phyloP scores from a whole-genome alignment of 78 protist species.

The Cavenderia fasciculata region DNA sequence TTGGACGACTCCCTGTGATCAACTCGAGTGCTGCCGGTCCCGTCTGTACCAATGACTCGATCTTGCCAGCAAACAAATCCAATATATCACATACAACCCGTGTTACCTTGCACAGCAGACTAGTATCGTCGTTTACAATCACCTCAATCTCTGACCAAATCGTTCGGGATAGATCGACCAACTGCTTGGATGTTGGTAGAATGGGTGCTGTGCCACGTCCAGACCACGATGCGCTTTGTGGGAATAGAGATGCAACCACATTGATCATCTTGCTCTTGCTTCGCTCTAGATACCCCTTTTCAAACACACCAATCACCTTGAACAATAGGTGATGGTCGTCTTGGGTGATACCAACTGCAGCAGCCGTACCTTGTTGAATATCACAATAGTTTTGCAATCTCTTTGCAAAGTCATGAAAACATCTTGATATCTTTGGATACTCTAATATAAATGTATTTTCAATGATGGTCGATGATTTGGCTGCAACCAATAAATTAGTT shows the following conservation, averaged over 20 bases:
- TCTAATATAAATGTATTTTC: constrained; percentile 61
- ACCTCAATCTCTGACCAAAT: constrained; percentile 60
- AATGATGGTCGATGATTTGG: constrained; percentile 48
- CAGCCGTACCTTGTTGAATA: constrained; percentile 58
- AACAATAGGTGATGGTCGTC: constrained; percentile 42
- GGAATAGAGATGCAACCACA: constrained; percentile 19
- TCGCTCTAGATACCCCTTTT: constrained; percentile 50
- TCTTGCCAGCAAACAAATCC: constrained; percentile 22
- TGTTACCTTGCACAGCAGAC: neutral
- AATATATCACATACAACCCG: neutral
- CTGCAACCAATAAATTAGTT: constrained; percentile 30
- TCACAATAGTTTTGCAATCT: constrained; percentile 63
- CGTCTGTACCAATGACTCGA: constrained; percentile 16
- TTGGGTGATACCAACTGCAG: constrained; percentile 1
- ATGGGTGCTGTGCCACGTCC: constrained; percentile 5
- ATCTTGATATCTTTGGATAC: constrained; percentile 67
- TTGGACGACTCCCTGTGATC: neutral
- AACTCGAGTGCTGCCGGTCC: neutral
- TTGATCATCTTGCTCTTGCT: neutral
- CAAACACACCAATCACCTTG: constrained; percentile 33
- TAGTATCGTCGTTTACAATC: neutral
- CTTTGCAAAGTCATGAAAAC: constrained; percentile 46
- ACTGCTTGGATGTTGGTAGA: constrained; percentile 17
- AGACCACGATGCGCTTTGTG: constrained; percentile 4
- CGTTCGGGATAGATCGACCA: constrained; percentile 42